These are phyloP conservation scores for Gossypium lobatum DNA, from an alignment of 441 rosid genomes.

Conservation along the genomic window DNA sequence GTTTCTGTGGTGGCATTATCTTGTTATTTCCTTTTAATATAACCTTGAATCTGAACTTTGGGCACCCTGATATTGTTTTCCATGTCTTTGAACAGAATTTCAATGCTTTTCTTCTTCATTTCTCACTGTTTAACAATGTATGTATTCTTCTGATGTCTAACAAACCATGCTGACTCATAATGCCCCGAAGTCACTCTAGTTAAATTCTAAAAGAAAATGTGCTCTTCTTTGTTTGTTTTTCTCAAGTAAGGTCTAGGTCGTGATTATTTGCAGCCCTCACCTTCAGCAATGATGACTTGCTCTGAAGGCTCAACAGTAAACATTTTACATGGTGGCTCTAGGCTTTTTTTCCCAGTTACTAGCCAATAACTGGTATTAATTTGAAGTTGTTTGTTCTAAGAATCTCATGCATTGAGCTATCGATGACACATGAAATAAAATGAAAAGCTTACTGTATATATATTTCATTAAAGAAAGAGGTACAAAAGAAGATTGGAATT, in stretches of 20 bases:
- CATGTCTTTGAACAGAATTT: background rate
- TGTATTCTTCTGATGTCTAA: background rate
- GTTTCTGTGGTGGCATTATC: background rate
- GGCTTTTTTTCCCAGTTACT: background rate
- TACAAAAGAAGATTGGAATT: background rate
- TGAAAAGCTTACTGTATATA: background rate
- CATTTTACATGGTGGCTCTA: background rate
- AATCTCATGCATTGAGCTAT: background rate
- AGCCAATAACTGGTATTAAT: background rate
- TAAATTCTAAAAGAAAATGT: background rate
- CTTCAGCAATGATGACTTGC: background rate
- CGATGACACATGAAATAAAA: background rate
- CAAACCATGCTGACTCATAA: background rate
- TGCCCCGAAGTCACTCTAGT: background rate
- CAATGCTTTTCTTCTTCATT: background rate
- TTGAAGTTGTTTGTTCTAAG: background rate
- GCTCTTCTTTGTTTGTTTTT: background rate
- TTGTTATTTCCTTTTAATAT: background rate
- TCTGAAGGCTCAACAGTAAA: background rate
- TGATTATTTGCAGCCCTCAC: background rate
- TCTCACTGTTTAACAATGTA: background rate
- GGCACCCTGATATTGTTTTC: background rate
- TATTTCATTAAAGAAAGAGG: background rate
- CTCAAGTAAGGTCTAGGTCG: background rate
- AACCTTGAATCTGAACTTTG: background rate